Base-by-base conservation (phyloP, 371 early-diverging fungal species). In the Mucor circinelloides region DNA sequence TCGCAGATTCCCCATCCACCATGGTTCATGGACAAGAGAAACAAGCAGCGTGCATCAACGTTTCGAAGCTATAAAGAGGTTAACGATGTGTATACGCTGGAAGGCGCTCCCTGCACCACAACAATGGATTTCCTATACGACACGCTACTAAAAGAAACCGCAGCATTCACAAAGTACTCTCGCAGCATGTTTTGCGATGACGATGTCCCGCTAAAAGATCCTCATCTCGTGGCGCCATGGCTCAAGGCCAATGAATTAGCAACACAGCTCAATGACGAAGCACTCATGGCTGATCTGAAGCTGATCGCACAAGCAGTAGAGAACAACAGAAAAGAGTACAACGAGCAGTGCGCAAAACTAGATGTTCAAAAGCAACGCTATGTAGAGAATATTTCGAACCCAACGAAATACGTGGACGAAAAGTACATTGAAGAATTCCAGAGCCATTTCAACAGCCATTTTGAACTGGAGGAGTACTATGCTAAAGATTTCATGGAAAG, bases 11-110 rank as follows among this genome's bases (percentile, higher is more conserved):
- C 81, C 6, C 50, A 72, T 46, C 83, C 85, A 4, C 40, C 58
- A 13, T 84, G 85, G 85, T 80, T 82, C 42, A 54, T 74, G 54
- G 79, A 83, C 27, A 81, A 81, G 30, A 66, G 63, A 27, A 73
- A 70, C 44, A 67, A 70, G 25, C 79, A 80, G 38, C 68, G 74
- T 3, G 68, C 64, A 3, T 68, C 58, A 3, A 70, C 63, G n/a
- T 40, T 63, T 10, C 25, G 42, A 5, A 57, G 67, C 7, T 78
- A 76, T 36, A 62, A 64, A 21, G 74, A 79, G 1, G 59, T 34
- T 1, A 75, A 73, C 32, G 25, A 71, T 12, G 72, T 68, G 2
- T 68, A 67, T 21, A 63, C 59, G 2, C 30, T 72, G 2, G 61
- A 61, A 4, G 64, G 69, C 0, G 64, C 65, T 15, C 65, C 68